phyloP scores from a whole-genome alignment of 139 green algal genomes.

The Coccomyxa sp. region DNA sequence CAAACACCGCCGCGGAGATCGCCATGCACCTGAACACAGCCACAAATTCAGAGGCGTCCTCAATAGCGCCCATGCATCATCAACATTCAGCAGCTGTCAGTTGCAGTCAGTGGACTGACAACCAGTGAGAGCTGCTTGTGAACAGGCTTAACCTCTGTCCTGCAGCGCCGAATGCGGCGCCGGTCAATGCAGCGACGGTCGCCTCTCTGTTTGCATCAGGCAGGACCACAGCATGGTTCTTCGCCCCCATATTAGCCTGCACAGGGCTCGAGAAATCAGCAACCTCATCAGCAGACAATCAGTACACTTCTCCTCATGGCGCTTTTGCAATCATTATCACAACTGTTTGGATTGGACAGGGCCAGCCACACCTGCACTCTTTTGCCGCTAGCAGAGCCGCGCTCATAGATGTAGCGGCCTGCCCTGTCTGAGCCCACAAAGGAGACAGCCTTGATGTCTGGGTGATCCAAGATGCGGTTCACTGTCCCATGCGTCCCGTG shows the following conservation, averaged over 20 bases:
- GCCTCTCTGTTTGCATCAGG: constrained; percentile 84
- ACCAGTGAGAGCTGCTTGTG: neutral
- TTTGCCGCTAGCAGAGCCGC: constrained; percentile 75
- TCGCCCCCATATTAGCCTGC: constrained; percentile 91
- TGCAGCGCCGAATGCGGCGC: constrained; percentile 89
- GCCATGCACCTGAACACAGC: constrained; percentile 79
- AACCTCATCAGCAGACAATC: neutral
- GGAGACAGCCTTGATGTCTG: constrained; percentile 83
- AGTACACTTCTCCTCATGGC: too few species aligned
- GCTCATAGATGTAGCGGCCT: constrained; percentile 82
- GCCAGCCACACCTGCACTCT: constrained; percentile 69
- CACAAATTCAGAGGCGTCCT: neutral
- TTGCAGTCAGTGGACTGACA: neutral
- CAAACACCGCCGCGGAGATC: constrained; percentile 88
- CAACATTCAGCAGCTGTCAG: neutral
- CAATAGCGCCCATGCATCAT: neutral
- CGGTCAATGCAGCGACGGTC: constrained; percentile 71
- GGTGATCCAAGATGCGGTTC: constrained; percentile 88
- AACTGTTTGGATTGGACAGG: too few species aligned
- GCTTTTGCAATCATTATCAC: too few species aligned
- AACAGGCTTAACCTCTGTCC: constrained; percentile 65
- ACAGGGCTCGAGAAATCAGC: neutral
- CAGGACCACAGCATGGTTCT: constrained; percentile 96
- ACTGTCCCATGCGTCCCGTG: constrained; percentile 86
- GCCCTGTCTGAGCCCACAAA: constrained; percentile 90